A percentile compares a stretch with the other conserved stretches of the same genome.
phyloP scores from a whole-genome alignment of 352 stramenopile species.

The Pythium volutum region DNA sequence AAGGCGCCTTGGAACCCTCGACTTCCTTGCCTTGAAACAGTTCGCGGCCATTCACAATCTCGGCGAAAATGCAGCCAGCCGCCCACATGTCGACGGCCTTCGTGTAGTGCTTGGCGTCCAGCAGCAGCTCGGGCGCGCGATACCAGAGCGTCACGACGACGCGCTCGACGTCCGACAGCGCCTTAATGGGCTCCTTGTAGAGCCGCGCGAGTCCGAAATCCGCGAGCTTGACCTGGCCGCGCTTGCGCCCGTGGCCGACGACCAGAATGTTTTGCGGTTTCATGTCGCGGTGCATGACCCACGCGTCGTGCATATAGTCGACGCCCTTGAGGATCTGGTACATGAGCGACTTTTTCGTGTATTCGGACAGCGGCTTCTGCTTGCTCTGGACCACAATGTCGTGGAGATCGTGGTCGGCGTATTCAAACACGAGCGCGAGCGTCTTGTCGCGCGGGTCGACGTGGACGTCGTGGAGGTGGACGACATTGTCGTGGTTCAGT shows the following conservation, averaged over 20 bases:
- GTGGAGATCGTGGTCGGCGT: conserved; percentile 87
- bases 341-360: conserved; percentile 92
- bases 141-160: conserved; percentile 98
- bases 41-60: conserved; percentile 87
- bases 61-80: conserved; percentile 95
- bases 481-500: conserved; percentile 85
- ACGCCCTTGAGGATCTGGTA: conserved; percentile 91
- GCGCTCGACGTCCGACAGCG: conserved; percentile 83
- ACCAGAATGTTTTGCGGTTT: conserved; percentile 94
- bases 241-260: conserved; percentile 77
- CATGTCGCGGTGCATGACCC: conserved; percentile 93
- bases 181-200: conserved; percentile 88
- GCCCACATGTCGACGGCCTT: conserved; percentile 96
- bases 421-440: conserved; percentile 87
- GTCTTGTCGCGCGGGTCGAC: conserved; percentile 82
- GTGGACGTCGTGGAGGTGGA: conserved; percentile 84
- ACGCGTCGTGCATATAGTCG: conserved; percentile 92
- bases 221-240: conserved; percentile 81
- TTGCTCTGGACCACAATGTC: conserved; percentile 89
- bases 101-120: conserved; percentile 92
- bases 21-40: conserved; percentile 89
- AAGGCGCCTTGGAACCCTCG: conserved; percentile 82
- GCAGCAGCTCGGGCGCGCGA: conserved; percentile 91
- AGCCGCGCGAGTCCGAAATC: conserved; percentile 87
- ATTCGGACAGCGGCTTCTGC: conserved; percentile 87